Evolutionary conservation across 371 early-diverging fungal species (phyloP).

Genomic region (Mortierella sp.): DNA sequence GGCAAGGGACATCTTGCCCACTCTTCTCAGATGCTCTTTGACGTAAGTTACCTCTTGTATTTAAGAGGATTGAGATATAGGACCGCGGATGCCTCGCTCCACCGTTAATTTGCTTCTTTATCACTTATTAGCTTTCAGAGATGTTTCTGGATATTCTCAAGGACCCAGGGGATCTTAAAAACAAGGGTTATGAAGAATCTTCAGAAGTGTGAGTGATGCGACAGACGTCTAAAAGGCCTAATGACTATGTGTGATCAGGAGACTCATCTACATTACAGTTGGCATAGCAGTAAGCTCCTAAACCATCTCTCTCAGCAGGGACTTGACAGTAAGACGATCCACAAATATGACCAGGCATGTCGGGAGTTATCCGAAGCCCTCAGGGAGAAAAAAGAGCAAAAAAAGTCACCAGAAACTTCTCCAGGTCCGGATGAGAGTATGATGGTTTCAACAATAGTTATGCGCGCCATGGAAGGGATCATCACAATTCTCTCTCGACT

Average conservation of each 20-base stretch:
- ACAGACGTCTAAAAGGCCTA: too few relatives aligned
- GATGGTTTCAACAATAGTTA: conserved; percentile 10
- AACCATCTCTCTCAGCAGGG: conserved; percentile 33
- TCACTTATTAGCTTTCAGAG: conserved; percentile 13
- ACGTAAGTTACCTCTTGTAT: too few relatives aligned
- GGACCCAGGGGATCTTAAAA: conserved; percentile 32
- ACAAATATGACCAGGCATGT: conserved; percentile 40
- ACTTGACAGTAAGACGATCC: conserved; percentile 33
- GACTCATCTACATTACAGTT: conserved; percentile 21
- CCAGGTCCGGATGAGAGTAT: not conserved
- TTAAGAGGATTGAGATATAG: too few relatives aligned
- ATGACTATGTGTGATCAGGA: not conserved
- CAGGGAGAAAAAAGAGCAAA: conserved; percentile 40
- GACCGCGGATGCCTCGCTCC: too few relatives aligned
- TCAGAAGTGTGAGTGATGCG: conserved; percentile 57
- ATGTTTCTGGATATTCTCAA: conserved; percentile 10
- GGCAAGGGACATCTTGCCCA: too few relatives aligned
- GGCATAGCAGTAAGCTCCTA: conserved; percentile 54
- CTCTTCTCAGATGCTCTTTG: too few relatives aligned
- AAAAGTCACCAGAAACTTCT: conserved; percentile 5
- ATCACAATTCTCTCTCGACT: conserved; percentile 56
- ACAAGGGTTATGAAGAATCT: conserved; percentile 57
- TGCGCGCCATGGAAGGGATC: conserved; percentile 43
- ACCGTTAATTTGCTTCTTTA: too few relatives aligned
- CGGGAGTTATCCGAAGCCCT: conserved; percentile 41